Evolutionary conservation across 176 grass and related monocot species (phyloP), one percentile per base, ranked within the genome.

Genomic region (Pharus latifolius): DNA sequence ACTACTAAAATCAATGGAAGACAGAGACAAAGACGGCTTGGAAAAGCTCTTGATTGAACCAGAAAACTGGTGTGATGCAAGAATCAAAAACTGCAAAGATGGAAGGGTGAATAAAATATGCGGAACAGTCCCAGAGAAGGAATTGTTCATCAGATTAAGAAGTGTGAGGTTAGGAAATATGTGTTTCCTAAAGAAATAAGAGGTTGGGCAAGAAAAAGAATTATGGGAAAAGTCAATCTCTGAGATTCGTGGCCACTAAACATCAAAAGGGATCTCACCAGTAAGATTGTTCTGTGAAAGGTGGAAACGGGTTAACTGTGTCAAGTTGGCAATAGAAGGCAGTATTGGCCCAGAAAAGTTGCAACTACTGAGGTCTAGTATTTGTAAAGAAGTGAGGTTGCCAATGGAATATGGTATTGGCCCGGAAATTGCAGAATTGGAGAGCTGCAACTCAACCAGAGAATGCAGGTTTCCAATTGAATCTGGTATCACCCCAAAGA

Each of bases 241-340:
- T 0, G 32, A 45, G 23, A 77, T 66, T 32, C 7, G 31, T 25
- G 4, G 37, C 61, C 74, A 77, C 32, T 43, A 31, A 20, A 22
- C 45, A 28, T 40, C 1, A 28, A 47, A 62, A 51, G 82, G 82
- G 12, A 85, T 34, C 61, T 66, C 32, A 2, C 82, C 82, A 2
- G 49, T 67, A 31, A 85, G 74, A 49, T 32, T 60, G 37, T 85
- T 85, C 28, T n/a, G 3, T 19, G 82, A 84, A 53, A 84, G 65
- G 51, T 84, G 74, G 14, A 84, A 79, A 35, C 52, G 82, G 27
- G 56, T 49, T 24, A 85, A 32, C 18, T 42, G 54, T 4, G 28
- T 56, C 23, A 85, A 69, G n/a, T 74, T 80, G 13, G 45, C 37
- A 2, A 85, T n/a, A 14, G 75, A 67, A 63, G 25, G 15, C 14